Percentiles rank a stretch among this genome's conserved stretches.
phyloP scores from a whole-genome alignment of 345 rosid genomes.

The Conringia planisiliqua region DNA sequence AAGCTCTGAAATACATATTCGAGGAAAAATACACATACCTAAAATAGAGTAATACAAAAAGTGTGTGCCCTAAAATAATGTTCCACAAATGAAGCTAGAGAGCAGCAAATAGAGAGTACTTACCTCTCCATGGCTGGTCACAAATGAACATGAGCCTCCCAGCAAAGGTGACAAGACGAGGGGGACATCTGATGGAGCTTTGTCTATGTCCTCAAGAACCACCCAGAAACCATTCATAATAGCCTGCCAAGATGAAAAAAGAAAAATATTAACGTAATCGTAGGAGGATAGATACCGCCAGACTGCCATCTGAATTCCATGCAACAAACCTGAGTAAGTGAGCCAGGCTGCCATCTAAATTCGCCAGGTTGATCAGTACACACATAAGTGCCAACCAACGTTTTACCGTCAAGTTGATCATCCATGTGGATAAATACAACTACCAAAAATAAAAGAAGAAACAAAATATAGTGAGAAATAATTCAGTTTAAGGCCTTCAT shows the following conservation, averaged over 20 bases:
- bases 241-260: conserved; percentile 50
- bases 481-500: neutral
- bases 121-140: conserved; percentile 83
- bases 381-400: conserved; percentile 84
- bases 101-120: conserved; percentile 8
- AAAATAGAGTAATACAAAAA: conserved; percentile 5
- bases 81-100: neutral
- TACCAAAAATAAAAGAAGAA: conserved; percentile 13
- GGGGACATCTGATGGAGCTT: conserved; percentile 86
- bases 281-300: conserved; percentile 12
- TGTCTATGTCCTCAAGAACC: conserved; percentile 92
- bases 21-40: conserved; percentile 8
- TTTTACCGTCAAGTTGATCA: conserved; percentile 96
- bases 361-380: conserved; percentile 96
- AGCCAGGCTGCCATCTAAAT: conserved; percentile 97
- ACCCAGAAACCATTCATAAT: conserved; percentile 82
- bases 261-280: neutral
- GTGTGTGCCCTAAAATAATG: neutral
- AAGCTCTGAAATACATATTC: neutral
- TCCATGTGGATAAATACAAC: conserved; percentile 90
- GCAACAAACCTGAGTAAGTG: conserved; percentile 81
- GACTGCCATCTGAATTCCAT: conserved; percentile 9
- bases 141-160: conserved; percentile 67
- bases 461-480: conserved; percentile 20
- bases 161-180: conserved; percentile 76